Percentiles rank a stretch among this genome's conserved stretches.
These are phyloP conservation scores for Boletus sp. DNA, from an alignment of 768 basidiomycete genomes.

Conservation along the genomic window DNA sequence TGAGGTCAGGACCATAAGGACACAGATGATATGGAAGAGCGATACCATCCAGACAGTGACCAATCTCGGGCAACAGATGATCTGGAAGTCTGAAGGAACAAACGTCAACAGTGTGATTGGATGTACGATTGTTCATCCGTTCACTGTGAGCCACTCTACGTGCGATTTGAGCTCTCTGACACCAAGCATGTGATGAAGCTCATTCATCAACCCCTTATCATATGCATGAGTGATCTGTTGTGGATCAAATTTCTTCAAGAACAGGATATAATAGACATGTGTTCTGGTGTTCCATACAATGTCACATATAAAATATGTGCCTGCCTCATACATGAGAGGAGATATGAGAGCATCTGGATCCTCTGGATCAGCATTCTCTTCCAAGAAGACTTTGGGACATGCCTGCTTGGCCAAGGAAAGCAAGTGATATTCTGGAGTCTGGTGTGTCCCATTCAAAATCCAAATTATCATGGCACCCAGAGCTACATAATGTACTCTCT, in stretches of 20 bases:
- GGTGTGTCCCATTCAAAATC: neutral
- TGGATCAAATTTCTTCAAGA: neutral
- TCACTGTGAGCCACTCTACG: neutral
- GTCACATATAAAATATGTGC: neutral
- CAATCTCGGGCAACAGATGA: neutral
- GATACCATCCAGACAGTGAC: neutral
- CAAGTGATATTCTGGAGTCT: neutral
- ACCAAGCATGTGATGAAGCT: neutral
- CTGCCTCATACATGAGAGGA: conserved; percentile 1
- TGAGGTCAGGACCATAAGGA: neutral
- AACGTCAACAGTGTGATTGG: neutral
- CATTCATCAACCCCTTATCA: neutral
- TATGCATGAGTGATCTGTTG: neutral
- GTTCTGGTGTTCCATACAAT: neutral
- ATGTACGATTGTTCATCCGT: neutral
- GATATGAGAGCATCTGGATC: neutral
- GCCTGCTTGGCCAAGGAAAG: neutral
- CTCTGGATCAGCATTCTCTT: neutral
- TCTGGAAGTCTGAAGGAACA: neutral
- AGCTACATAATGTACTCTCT: neutral
- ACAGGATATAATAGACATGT: neutral
- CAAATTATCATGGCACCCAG: neutral
- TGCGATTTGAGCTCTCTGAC: neutral
- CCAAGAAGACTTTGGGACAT: neutral
- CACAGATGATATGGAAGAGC: neutral